Base-by-base conservation (phyloP, 176 grass and related monocot genomes). In the Oryza brachyantha region DNA sequence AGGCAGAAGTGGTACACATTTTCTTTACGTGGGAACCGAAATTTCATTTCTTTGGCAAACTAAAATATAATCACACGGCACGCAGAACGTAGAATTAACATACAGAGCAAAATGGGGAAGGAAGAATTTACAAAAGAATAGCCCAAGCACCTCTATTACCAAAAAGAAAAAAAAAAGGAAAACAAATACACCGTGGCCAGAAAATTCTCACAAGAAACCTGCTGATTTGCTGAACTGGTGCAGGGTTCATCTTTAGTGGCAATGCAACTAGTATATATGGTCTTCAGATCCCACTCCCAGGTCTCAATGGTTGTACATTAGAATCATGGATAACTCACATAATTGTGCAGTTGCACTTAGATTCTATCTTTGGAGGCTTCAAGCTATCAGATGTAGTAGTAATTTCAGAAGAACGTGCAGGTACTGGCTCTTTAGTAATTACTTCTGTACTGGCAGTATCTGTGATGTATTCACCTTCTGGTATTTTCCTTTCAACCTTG, bases 311-410 rank as follows among this genome's bases (percentile, higher is more conserved):
- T 22, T 76, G 48, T 22, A 66, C 10, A 39, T 29, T 41, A 9
- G 70, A 55, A 32, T 27, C 29, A 16, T 11, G 16, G 7, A 29
- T 50, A 80, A 81, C 64, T 86, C 85, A 97, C 94, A 97, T 97
- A 64, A 97, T 90, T 84, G 78, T 85, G 84, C 94, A 97, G 70
- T 94, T 97, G 88, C 94, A 97, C 77, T 94, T 97, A 24, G 94
- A 89, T 85, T 97, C 94, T 84, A 97, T n/a, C 57, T 94, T 97
- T 37, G 91, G 91, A 45, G 81, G 89, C 68, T 94, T 97, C 74
- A 80, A 57, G 54, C 50, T 86, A 73, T 93, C 88, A 3, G 68
- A 81, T 75, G 81, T 86, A 62, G 81, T 86, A 62, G 75, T 25
- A 76, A 85, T 62, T 65, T 79, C 86, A 0, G 77, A 77, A 88